Evolutionary conservation across 441 rosid genomes (phyloP).

Genomic region (Theobroma grandiflorum): DNA sequence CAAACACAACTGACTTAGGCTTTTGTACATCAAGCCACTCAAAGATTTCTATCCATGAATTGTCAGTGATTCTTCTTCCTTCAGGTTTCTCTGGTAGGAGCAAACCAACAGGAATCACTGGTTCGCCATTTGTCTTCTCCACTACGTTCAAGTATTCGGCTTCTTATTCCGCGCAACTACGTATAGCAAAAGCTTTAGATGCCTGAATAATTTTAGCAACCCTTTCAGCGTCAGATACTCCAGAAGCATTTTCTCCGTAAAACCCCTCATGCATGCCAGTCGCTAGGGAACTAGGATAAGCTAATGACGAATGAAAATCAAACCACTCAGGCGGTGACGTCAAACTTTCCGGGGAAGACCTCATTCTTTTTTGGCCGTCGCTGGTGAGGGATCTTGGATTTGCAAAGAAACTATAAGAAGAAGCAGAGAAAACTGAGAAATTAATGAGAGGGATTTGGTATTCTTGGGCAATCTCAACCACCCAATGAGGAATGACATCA

Average conservation of each 20-base stretch:
- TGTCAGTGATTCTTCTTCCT: neutral
- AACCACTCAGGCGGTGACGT: constrained; percentile 38
- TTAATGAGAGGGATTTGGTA: constrained; percentile 16
- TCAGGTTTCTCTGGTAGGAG: constrained; percentile 31
- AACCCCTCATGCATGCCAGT: neutral
- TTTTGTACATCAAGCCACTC: constrained; percentile 37
- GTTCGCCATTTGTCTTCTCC: neutral
- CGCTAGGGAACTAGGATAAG: constrained; percentile 27
- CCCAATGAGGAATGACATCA: constrained; percentile 29
- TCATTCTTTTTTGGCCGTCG: constrained; percentile 7
- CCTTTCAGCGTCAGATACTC: constrained; percentile 29
- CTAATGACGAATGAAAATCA: constrained; percentile 33
- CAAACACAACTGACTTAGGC: constrained; percentile 34
- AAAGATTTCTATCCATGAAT: constrained; percentile 19
- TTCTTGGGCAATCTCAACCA: constrained; percentile 26
- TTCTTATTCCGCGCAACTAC: constrained; percentile 42
- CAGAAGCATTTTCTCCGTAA: constrained; percentile 32
- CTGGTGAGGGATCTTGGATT: constrained; percentile 20
- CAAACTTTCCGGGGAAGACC: constrained; percentile 26
- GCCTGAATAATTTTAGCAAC: neutral
- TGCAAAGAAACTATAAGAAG: neutral
- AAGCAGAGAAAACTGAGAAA: constrained; percentile 29
- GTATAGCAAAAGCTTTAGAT: constrained; percentile 33
- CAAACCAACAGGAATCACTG: constrained; percentile 40
- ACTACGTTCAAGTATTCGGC: constrained; percentile 31